Percentiles rank a stretch among this genome's conserved stretches.
Conservation (phyloP, 768 basidiomycete species). For the Lentinula detonsa region DNA sequence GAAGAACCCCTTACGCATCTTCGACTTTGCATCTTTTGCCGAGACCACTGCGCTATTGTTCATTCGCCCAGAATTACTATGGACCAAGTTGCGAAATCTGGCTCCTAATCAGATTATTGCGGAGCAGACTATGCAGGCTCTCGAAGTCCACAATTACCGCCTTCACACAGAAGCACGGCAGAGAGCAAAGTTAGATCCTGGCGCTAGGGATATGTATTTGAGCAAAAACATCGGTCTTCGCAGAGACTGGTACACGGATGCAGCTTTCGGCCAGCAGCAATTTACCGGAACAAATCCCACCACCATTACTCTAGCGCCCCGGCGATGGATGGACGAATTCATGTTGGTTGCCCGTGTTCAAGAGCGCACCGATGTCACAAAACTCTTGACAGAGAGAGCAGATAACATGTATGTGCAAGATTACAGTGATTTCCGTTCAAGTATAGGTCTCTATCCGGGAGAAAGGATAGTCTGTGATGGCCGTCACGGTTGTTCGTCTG, state of each 20-base stretch:
- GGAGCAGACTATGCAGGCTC: constrained; percentile 12
- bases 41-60: constrained; percentile 10
- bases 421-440: constrained; percentile 19
- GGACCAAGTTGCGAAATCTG: constrained; percentile 1
- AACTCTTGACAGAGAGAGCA: constrained; percentile 7
- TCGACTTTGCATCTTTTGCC: constrained; percentile 12
- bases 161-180: constrained; percentile 7
- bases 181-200: not conserved
- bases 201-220: constrained; percentile 16
- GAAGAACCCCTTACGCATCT: constrained; percentile 9
- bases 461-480: constrained; percentile 8
- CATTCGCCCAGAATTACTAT: not conserved
- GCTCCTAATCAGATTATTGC: not conserved
- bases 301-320: constrained; percentile 16
- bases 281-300: constrained; percentile 24
- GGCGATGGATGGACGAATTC: constrained; percentile 16
- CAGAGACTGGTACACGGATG: constrained; percentile 24
- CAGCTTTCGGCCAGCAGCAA: constrained; percentile 23
- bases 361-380: constrained; percentile 8
- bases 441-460: constrained; percentile 12
- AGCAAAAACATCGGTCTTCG: constrained; percentile 22
- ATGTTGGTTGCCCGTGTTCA: constrained; percentile 10
- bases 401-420: constrained; percentile 18
- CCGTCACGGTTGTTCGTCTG: constrained; percentile 21
- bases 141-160: constrained; percentile 12